Base-by-base conservation (phyloP, 2,329 filamentous ascomycete genomes). In the Aspergillus sp. region DNA sequence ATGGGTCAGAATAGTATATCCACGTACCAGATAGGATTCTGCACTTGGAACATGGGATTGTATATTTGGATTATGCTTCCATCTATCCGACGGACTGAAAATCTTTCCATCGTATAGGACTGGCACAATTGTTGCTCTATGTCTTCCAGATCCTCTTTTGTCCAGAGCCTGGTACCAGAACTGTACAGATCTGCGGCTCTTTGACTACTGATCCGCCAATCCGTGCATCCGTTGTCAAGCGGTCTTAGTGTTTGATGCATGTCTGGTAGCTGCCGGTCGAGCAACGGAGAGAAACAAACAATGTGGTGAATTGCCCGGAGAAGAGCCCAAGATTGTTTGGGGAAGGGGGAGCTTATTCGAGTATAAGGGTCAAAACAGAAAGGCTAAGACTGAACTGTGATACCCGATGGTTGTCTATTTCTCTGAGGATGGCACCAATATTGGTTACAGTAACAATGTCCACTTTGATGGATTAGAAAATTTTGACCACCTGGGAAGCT, bases 11-110 rank as follows among this genome's bases (percentile, higher is more conserved):
- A 45, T 45, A 31, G 2, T 6, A 45, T 31, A 45, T 9, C n/a
- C 21, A 45, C 43, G 43, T 45, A 45, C 43, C 43, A 45, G 43
- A 45, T 45, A 45, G 43, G 43, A 45, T 45, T 45, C 43, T 31
- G 43, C 14, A 45, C 43, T 45, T 45, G 43, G 21, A 45, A 45
- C 43, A 45, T 45, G 43, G 43, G 43, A 31, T 45, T 45, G 7
- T 6, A 45, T 2, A 45, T 31, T 45, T 45, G 43, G 23, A 45
- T 3, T 45, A 45, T 45, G 21, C 43, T 45, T 45, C 43, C 43
- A 45, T 45, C 43, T 1, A 45, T 45, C 29, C 43, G 19, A 31
- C 43, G 43, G 43, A 45, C 43, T 45, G 43, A 45, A 31, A 45
- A 45, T 45, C 21, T 6, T 16, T 45, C 43, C 21, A 45, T n/a